Conservation (phyloP, 179 eudicot species). For the Dionaea muscipula region DNA sequence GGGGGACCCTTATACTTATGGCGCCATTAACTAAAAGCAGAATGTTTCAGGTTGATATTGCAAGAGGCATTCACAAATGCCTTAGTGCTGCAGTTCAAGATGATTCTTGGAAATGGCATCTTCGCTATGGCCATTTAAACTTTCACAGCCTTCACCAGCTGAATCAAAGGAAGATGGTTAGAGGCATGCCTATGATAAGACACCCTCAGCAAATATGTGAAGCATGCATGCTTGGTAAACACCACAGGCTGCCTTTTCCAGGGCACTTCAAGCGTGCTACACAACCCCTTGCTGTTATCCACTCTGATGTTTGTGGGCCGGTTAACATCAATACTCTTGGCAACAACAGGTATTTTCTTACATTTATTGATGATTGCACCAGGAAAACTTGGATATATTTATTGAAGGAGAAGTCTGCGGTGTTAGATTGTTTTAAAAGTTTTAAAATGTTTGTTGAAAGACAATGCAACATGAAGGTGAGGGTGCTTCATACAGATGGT, state of each 20-base stretch:
- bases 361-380: background rate
- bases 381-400: background rate
- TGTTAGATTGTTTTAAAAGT: background rate
- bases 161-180: background rate
- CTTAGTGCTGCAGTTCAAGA: background rate
- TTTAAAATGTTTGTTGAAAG: slow-evolving; percentile 3
- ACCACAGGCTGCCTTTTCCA: background rate
- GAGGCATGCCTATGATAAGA: background rate
- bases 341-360: slow-evolving; percentile 1
- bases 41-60: background rate
- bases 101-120: slow-evolving; percentile 2
- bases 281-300: background rate
- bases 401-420: background rate
- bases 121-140: background rate
- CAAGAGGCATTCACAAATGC: background rate
- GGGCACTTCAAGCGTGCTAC: background rate
- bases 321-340: background rate
- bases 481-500: background rate
- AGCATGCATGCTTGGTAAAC: slow-evolving; percentile 3
- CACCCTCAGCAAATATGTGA: background rate
- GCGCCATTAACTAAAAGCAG: slow-evolving; percentile 1
- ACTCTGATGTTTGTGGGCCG: background rate
- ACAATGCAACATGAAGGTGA: background rate
- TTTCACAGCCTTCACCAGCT: background rate
- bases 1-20: slow-evolving; percentile 3